Evolutionary conservation across 2,329 filamentous ascomycete genomes (phyloP).

Genomic region (Diplodia intermedia): DNA sequence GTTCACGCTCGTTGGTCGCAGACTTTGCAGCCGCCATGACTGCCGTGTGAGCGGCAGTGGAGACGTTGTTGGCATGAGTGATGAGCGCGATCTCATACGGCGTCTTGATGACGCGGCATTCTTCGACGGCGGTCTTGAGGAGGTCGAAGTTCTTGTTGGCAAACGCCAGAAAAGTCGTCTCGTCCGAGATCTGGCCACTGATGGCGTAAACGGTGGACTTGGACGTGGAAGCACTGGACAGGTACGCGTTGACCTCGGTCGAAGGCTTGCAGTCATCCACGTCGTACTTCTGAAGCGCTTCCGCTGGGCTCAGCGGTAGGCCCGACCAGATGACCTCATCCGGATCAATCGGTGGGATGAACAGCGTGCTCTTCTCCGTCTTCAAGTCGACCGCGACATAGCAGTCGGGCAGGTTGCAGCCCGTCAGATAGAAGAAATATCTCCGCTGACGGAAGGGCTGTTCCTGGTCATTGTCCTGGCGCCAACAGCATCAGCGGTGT

Average conservation of each 20-base stretch:
- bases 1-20: constrained; percentile 78
- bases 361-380: constrained; percentile 77
- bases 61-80: constrained; percentile 79
- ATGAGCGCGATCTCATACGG: constrained; percentile 85
- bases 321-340: constrained; percentile 94
- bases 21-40: constrained; percentile 69
- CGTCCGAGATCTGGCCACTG: constrained; percentile 74
- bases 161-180: constrained; percentile 74
- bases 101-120: constrained; percentile 81
- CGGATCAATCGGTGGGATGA: constrained; percentile 88
- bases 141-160: constrained; percentile 65
- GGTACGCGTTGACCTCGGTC: constrained; percentile 76
- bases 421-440: constrained; percentile 93
- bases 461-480: constrained; percentile 78
- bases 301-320: constrained; percentile 76
- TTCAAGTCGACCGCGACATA: constrained; percentile 81
- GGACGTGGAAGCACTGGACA: constrained; percentile 61
- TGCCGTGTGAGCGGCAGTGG: constrained; percentile 75
- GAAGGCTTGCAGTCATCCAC: constrained; percentile 75
- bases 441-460: constrained; percentile 80
- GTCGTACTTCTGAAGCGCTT: constrained; percentile 73
- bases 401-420: constrained; percentile 81
- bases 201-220: constrained; percentile 74
- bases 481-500: not conserved
- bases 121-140: constrained; percentile 73